Percentiles rank a stretch among this genome's conserved stretches.
These are phyloP conservation scores for Backusella psychrophila DNA, from an alignment of 192 early-diverging fungal species.

Conservation along the genomic window DNA sequence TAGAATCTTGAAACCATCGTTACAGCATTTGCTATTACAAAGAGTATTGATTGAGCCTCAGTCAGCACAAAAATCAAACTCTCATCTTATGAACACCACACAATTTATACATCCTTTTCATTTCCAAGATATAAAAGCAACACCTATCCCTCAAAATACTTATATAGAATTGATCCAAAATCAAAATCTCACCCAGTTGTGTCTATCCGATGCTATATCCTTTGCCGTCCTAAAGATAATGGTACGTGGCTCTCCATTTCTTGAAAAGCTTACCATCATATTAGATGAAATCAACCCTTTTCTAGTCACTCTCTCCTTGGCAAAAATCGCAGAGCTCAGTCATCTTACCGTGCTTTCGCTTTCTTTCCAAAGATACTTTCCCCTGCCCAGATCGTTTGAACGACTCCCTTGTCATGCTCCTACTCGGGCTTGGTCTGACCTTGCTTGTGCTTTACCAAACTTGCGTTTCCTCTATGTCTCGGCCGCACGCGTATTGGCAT, in stretches of 20 bases:
- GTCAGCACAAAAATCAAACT: background rate
- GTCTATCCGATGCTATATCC: conserved; percentile 25
- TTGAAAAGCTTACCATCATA: conserved; percentile 30
- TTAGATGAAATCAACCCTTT: conserved; percentile 23
- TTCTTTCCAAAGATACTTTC: conserved; percentile 22
- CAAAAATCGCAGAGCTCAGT: background rate
- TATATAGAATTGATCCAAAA: conserved; percentile 17
- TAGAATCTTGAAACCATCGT: background rate
- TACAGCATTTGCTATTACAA: conserved; percentile 26
- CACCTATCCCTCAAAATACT: conserved; percentile 11
- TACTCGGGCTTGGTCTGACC: conserved; percentile 11
- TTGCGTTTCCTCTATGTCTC: conserved; percentile 26
- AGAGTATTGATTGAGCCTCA: conserved; percentile 20
- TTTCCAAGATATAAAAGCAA: conserved; percentile 1
- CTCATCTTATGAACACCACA: background rate
- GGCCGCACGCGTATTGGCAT: conserved; percentile 9
- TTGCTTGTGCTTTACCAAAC: conserved; percentile 7
- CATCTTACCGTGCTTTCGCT: conserved; percentile 25
- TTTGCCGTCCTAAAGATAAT: conserved; percentile 10
- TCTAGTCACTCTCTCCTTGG: background rate
- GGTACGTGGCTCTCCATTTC: conserved; percentile 16
- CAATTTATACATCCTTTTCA: conserved; percentile 1
- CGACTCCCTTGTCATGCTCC: conserved; percentile 26
- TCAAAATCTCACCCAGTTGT: conserved; percentile 23
- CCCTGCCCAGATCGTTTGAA: conserved; percentile 10